Evolutionary conservation across 108 stramenopile genomes (phyloP).

Genomic region (Stephanodiscus minutulus): DNA sequence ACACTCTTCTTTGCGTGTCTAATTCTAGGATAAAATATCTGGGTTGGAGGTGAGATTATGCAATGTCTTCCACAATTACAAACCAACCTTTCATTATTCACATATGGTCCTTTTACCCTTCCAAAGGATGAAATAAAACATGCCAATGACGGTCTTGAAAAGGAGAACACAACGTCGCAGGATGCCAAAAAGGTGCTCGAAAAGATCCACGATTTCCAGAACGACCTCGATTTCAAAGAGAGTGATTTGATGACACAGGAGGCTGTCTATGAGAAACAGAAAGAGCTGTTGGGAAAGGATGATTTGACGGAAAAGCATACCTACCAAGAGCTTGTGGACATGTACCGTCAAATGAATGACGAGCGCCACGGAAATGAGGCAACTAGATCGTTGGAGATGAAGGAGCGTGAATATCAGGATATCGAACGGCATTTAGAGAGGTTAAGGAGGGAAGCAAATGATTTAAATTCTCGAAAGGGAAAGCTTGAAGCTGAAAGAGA

Average conservation of each 20-base stretch:
- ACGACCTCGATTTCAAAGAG: slow-evolving; percentile 37
- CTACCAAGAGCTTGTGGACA: slow-evolving; percentile 57
- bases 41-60: slow-evolving; percentile 45
- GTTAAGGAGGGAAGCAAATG: slow-evolving; percentile 41
- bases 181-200: slow-evolving; percentile 24
- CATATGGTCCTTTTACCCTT: neutral
- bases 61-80: neutral
- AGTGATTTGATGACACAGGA: slow-evolving; percentile 34
- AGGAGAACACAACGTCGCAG: slow-evolving; percentile 39
- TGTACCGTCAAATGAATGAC: slow-evolving; percentile 64
- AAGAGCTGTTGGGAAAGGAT: slow-evolving; percentile 57
- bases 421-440: slow-evolving; percentile 49
- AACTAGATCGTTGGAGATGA: slow-evolving; percentile 19
- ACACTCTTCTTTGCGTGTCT: neutral
- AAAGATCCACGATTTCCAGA: slow-evolving; percentile 48
- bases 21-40: slow-evolving; percentile 54
- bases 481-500: slow-evolving; percentile 66
- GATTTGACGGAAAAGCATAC: slow-evolving; percentile 64
- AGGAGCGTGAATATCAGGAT: slow-evolving; percentile 34
- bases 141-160: slow-evolving; percentile 53
- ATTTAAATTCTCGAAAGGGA: slow-evolving; percentile 51
- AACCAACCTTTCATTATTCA: neutral
- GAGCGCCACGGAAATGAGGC: slow-evolving; percentile 45
- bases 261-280: slow-evolving; percentile 49
- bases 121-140: slow-evolving; percentile 57